Conservation (phyloP, 768 basidiomycete species). For the Mycena polygramma region DNA sequence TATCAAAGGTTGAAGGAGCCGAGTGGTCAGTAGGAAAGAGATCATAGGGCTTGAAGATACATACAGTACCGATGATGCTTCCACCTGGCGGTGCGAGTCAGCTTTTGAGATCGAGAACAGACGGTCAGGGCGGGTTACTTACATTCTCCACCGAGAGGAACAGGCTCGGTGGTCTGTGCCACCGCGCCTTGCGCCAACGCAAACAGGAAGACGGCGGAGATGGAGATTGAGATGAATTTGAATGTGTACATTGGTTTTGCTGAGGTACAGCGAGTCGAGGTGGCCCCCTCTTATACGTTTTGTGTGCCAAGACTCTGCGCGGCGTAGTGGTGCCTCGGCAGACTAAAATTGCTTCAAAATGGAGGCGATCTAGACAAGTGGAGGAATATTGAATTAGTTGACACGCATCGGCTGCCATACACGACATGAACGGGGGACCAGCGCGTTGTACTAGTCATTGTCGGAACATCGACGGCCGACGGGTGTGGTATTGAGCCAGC, state of each 20-base stretch:
- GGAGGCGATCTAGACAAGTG: neutral
- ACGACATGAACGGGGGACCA: neutral
- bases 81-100: conserved; percentile 7
- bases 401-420: neutral
- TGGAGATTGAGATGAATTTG: conserved; percentile 13
- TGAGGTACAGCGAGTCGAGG: neutral
- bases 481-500: no score
- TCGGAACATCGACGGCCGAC: no score
- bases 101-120: neutral
- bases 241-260: conserved; percentile 24
- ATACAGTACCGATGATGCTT: conserved; percentile 27
- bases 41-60: neutral
- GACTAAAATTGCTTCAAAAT: neutral
- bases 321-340: neutral
- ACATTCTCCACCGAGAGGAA: conserved; percentile 26
- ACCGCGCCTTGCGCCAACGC: conserved; percentile 17
- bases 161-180: neutral
- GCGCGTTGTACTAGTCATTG: no score
- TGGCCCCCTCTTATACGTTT: conserved; percentile 10
- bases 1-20: neutral
- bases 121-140: neutral
- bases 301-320: neutral
- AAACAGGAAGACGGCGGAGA: conserved; percentile 17
- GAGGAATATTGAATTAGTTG: conserved; percentile 8
- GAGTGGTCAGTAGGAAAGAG: neutral